Evolutionary conservation across 2,329 filamentous ascomycete genomes (phyloP), one percentile per base, ranked within the genome.

Genomic region (Zalaria obscura): DNA sequence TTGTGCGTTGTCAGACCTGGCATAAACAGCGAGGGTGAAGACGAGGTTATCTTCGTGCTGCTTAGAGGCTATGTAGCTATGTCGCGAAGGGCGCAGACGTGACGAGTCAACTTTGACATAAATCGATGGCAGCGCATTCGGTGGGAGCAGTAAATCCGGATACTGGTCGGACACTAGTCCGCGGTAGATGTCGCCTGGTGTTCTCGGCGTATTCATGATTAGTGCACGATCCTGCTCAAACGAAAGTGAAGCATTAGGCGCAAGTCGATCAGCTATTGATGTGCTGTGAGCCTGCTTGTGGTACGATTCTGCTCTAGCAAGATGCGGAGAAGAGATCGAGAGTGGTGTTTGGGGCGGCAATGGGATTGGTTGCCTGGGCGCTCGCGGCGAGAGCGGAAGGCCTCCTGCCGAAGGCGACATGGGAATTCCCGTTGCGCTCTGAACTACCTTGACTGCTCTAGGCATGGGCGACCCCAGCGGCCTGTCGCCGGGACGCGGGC

Each of bases 31-130:
- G 40, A 98, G 68, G 0, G 87, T 94, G 54, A 96, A 95, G 0
- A 96, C 89, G 0, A 88, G 86, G 52, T 95, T 88, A 55, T 94
- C 89, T 44, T 95, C 88, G 18, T 83, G 68, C 46, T 84, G 80
- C 39, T 78, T 89, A 7, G 87, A 68, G 2, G 79, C 83, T 53
- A 94, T 68, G 50, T 91, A 75, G 57, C 88, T 95, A 32, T 86
- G 78, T 48, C 89, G 73, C 0, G 89, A 94, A 9, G 89, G 91
- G 55, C 85, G 87, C 69, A 98, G 78, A n/a, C 91, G 79, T 25
- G 91, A 96, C 4, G 91, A 96, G 3, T 87, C 85, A 3, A 95
- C 89, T 57, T 76, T 84, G 38, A 95, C 78, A 48, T 83, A 76
- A 42, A 98, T 81, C 1, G 84, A 85, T 3, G 85, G 83, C 5